These are phyloP conservation scores for Botryotinia globosa DNA, from an alignment of 2,329 filamentous ascomycete species.

Conservation along the genomic window DNA sequence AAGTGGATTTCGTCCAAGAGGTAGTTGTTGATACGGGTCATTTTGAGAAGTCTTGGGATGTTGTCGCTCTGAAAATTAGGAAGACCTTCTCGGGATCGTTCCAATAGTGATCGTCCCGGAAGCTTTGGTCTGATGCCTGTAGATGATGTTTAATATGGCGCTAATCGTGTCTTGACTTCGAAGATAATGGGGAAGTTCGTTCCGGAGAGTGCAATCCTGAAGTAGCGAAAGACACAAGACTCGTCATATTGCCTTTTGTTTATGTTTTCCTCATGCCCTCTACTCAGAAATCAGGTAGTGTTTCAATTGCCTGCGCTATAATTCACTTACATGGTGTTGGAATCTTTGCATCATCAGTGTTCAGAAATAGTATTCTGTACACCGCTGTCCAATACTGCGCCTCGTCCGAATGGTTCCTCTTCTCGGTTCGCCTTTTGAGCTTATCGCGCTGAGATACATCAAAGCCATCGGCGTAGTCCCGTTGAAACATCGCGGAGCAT, in stretches of 20 bases:
- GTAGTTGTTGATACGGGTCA: not conserved
- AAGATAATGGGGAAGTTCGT: not conserved
- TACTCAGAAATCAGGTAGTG: not conserved
- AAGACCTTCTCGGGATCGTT: not conserved
- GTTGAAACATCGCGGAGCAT: not conserved
- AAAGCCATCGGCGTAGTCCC: not conserved
- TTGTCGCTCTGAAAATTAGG: not conserved
- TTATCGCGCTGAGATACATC: not conserved
- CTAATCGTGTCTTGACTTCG: not conserved
- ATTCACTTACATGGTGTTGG: not conserved
- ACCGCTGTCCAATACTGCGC: not conserved
- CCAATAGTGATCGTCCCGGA: not conserved
- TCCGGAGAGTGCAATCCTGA: not conserved
- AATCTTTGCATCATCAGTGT: not conserved
- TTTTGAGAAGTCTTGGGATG: not conserved
- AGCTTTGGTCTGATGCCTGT: not conserved
- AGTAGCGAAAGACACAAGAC: not conserved
- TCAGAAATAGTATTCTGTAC: not conserved
- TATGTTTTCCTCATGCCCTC: not conserved
- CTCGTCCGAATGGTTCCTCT: not conserved
- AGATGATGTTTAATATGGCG: not conserved
- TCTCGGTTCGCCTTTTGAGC: not conserved
- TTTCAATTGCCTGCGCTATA: not conserved
- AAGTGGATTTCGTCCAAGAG: not conserved
- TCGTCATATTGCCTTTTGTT: not conserved